A percentile compares a stretch with the other conserved stretches of the same genome.
These are phyloP conservation scores for Steccherinum ochraceum DNA, from an alignment of 768 basidiomycete genomes.

Conservation along the genomic window DNA sequence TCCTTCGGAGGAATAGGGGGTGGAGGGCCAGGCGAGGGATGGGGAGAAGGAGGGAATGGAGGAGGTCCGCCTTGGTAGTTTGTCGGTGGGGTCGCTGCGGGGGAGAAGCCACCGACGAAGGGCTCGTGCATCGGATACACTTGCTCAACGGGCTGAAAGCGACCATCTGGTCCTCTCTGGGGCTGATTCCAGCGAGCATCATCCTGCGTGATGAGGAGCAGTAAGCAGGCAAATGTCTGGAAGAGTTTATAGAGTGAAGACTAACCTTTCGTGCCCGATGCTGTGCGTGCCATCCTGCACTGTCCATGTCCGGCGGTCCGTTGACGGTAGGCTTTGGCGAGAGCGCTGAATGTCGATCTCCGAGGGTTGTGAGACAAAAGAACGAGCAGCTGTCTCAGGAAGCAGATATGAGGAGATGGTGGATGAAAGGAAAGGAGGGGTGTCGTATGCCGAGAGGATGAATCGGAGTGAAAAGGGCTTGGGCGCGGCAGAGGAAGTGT, in stretches of 20 bases:
- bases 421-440: background rate
- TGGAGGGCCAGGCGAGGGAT: slow-evolving; percentile 2
- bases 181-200: slow-evolving; percentile 19
- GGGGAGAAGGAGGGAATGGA: background rate
- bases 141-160: slow-evolving; percentile 49
- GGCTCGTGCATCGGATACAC: slow-evolving; percentile 54
- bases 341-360: background rate
- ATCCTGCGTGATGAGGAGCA: no score
- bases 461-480: no score
- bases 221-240: no score
- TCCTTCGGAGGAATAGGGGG: slow-evolving; percentile 51
- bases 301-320: slow-evolving; percentile 48
- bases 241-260: no score
- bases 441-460: background rate
- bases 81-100: slow-evolving; percentile 19
- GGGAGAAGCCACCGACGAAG: slow-evolving; percentile 52
- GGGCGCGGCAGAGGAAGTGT: no score
- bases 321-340: background rate
- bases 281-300: slow-evolving; percentile 69
- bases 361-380: no score
- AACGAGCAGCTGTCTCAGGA: background rate
- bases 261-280: slow-evolving; percentile 53
- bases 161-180: slow-evolving; percentile 42
- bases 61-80: background rate
- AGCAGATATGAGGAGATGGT: background rate